Conservation (phyloP, 108 stramenopile species). For the Aurantiochytrium sp. region DNA sequence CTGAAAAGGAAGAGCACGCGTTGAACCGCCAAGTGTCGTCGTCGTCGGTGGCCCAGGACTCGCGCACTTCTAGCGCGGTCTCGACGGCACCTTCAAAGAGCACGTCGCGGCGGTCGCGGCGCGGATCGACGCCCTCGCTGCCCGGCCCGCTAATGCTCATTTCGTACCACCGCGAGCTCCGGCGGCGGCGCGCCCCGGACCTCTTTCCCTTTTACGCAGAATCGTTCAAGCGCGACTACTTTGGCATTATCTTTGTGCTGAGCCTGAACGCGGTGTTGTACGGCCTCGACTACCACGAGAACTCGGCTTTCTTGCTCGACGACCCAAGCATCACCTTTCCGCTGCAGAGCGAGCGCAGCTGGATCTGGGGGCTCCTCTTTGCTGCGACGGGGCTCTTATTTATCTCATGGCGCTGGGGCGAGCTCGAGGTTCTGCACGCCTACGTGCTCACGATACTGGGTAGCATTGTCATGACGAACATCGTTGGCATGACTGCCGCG, state of each 20-base stretch:
- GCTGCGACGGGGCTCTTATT: background rate
- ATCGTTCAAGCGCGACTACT: constrained; percentile 1
- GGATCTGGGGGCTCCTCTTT: background rate
- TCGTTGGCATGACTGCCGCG: background rate
- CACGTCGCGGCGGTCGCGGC: background rate
- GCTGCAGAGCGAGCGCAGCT: background rate
- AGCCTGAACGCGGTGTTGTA: background rate
- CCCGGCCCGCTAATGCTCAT: background rate
- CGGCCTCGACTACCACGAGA: background rate
- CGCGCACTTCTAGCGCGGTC: background rate
- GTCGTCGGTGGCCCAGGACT: too few relatives aligned
- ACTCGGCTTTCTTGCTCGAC: background rate
- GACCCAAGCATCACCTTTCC: background rate
- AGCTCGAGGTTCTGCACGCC: background rate
- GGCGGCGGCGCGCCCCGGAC: background rate
- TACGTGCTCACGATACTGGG: background rate
- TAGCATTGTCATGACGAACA: background rate
- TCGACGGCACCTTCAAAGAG: too few relatives aligned
- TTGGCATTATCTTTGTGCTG: background rate
- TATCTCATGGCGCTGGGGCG: background rate
- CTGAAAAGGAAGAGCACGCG: too few relatives aligned
- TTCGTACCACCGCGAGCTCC: background rate
- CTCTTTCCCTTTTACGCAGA: background rate
- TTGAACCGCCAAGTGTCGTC: too few relatives aligned
- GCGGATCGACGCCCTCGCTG: background rate